Evolutionary conservation across 2,329 filamentous ascomycete genomes (phyloP).

Genomic region (Calonectria hongkongensis): DNA sequence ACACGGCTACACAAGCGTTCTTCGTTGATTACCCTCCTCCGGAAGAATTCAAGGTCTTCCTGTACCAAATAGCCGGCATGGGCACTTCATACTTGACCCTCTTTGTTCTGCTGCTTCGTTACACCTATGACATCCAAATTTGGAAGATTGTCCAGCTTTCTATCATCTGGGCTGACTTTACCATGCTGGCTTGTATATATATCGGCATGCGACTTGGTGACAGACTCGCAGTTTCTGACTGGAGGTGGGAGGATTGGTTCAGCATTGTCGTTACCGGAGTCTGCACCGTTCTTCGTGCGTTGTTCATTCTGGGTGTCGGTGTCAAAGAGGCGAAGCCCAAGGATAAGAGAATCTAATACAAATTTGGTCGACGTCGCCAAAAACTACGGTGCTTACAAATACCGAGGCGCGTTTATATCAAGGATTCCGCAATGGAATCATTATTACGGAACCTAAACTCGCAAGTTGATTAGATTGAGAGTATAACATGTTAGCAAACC

Average conservation of each 20-base stretch:
- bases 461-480: too few species aligned
- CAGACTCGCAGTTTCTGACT: constrained; percentile 32
- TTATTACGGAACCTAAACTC: too few species aligned
- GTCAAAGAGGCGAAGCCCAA: constrained; percentile 29
- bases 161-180: constrained; percentile 47
- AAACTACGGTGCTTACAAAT: too few species aligned
- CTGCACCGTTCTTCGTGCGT: constrained; percentile 43
- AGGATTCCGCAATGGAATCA: too few species aligned
- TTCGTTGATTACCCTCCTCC: constrained; percentile 36
- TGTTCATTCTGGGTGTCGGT: constrained; percentile 45
- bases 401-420: too few species aligned
- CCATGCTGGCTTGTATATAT: constrained; percentile 47
- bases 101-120: constrained; percentile 39
- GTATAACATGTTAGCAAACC: too few species aligned
- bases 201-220: constrained; percentile 39
- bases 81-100: constrained; percentile 44
- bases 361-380: background rate
- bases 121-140: constrained; percentile 47
- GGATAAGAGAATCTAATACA: constrained; percentile 29
- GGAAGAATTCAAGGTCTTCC: constrained; percentile 41
- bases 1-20: constrained; percentile 42
- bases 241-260: constrained; percentile 47
- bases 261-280: constrained; percentile 31
- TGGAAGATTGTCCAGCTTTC: constrained; percentile 49
- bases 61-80: constrained; percentile 52